phyloP scores from a whole-genome alignment of 768 basidiomycete genomes.

The Boletus sp. region DNA sequence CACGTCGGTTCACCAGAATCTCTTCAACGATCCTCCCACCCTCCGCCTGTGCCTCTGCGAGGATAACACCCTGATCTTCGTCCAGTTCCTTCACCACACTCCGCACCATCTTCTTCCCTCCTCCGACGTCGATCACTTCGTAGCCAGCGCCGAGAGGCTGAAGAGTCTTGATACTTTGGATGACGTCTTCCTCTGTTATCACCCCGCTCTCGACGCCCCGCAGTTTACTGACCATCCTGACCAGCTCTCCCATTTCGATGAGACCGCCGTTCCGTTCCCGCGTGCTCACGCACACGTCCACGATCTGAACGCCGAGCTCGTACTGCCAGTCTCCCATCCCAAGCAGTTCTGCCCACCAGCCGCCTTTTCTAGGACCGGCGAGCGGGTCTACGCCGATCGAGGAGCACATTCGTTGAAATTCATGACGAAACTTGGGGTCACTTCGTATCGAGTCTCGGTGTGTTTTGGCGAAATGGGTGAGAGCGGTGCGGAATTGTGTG shows the following conservation, averaged over 20 bases:
- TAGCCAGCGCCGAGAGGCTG: constrained; percentile 92
- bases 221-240: constrained; percentile 74
- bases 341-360: constrained; percentile 90
- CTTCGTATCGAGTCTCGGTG: constrained; percentile 82
- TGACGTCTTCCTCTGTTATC: constrained; percentile 84
- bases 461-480: constrained; percentile 74
- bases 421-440: constrained; percentile 85
- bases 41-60: constrained; percentile 67
- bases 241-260: constrained; percentile 83
- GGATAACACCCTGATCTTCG: constrained; percentile 80
- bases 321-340: constrained; percentile 93
- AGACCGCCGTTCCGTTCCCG: constrained; percentile 89
- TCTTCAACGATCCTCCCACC: constrained; percentile 72
- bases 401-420: constrained; percentile 94
- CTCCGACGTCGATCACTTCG: constrained; percentile 73
- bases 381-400: constrained; percentile 95
- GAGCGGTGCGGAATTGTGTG: constrained; percentile 76
- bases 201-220: constrained; percentile 65
- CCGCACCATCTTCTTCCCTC: constrained; percentile 72
- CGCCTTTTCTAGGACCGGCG: constrained; percentile 79
- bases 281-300: constrained; percentile 87
- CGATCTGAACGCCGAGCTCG: constrained; percentile 93
- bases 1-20: constrained; percentile 54
- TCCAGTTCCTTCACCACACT: constrained; percentile 91
- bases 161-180: constrained; percentile 81